Evolutionary conservation across 768 basidiomycete genomes (phyloP).

Genomic region (Lyophyllum semitale): DNA sequence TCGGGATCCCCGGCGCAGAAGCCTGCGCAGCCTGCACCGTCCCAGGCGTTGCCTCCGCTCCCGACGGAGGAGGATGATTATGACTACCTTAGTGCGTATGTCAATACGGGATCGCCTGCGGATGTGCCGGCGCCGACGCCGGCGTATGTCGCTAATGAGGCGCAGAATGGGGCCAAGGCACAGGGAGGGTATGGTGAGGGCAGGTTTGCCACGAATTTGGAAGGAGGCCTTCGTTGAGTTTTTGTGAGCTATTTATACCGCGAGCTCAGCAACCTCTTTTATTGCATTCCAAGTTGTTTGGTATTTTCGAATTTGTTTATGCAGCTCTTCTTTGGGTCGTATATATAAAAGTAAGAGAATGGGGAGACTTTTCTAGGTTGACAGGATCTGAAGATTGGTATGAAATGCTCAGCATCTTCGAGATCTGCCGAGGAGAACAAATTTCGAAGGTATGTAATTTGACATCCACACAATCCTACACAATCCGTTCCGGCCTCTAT

Average conservation of each 20-base stretch:
- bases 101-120: conserved; percentile 19
- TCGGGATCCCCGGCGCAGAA: conserved; percentile 16
- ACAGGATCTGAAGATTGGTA: background rate
- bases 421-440: no score
- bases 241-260: background rate
- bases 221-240: conserved; percentile 18
- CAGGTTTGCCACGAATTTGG: conserved; percentile 49
- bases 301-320: no score
- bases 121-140: conserved; percentile 11
- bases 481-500: no score
- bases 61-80: conserved; percentile 46
- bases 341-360: background rate
- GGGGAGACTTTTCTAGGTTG: background rate
- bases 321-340: no score
- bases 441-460: no score
- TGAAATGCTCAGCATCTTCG: no score
- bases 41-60: conserved; percentile 11
- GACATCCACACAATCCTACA: background rate
- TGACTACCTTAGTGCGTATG: conserved; percentile 63
- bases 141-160: conserved; percentile 4
- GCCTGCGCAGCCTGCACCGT: conserved; percentile 16
- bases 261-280: no score
- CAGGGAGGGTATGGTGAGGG: conserved; percentile 38
- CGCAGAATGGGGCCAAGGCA: background rate
- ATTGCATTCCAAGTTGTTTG: no score